Evolutionary conservation across 2,329 filamentous ascomycete species (phyloP).

Genomic region (Ascocoryne sarcoides): DNA sequence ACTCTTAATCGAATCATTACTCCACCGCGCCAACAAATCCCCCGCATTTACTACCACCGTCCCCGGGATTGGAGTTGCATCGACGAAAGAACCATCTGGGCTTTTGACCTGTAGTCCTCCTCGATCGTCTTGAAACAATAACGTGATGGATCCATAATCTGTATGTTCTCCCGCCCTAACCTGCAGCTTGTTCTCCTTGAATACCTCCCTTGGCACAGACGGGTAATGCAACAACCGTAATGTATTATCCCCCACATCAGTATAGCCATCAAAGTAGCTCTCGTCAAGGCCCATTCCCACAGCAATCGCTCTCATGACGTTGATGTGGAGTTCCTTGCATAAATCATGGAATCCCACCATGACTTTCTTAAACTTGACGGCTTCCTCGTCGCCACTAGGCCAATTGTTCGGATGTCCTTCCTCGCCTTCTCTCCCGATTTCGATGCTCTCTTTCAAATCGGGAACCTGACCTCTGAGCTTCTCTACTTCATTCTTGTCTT

Average conservation of each 20-base stretch:
- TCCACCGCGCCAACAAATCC: conserved; percentile 79
- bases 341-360: conserved; percentile 70
- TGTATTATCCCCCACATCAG: conserved; percentile 56
- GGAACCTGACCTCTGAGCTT: conserved; percentile 47
- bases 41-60: conserved; percentile 87
- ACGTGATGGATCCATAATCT: conserved; percentile 43
- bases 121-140: conserved; percentile 45
- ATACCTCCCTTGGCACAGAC: conserved; percentile 34
- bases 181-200: conserved; percentile 42
- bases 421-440: conserved; percentile 54
- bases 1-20: conserved; percentile 83
- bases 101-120: conserved; percentile 50
- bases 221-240: conserved; percentile 53
- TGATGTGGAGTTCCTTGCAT: conserved; percentile 65
- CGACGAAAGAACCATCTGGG: conserved; percentile 68
- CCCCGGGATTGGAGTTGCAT: conserved; percentile 72
- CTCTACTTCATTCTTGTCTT: conserved; percentile 28
- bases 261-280: conserved; percentile 67
- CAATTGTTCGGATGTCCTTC: conserved; percentile 65
- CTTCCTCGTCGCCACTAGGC: conserved; percentile 50
- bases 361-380: conserved; percentile 53
- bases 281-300: conserved; percentile 68
- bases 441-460: conserved; percentile 57
- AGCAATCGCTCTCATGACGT: conserved; percentile 79
- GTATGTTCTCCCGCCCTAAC: conserved; percentile 44